Evolutionary conservation across 768 basidiomycete genomes (phyloP).

Genomic region (Amanita pseudoporphyria): DNA sequence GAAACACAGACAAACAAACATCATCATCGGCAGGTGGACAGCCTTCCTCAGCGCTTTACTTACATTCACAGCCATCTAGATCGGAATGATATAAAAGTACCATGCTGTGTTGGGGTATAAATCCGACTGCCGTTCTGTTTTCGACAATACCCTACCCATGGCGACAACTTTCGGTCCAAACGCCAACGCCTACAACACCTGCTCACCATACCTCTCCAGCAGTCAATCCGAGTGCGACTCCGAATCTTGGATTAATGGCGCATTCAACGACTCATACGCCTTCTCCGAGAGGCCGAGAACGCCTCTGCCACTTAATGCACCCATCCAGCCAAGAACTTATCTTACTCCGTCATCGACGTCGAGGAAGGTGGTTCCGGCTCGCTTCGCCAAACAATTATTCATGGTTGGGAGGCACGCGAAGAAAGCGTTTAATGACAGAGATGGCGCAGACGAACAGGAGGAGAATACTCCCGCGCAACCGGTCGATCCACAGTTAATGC

Average conservation of each 20-base stretch:
- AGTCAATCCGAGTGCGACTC: background rate
- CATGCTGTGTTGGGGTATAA: too few species aligned
- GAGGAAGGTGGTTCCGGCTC: slow-evolving; percentile 67
- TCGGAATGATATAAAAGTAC: too few species aligned
- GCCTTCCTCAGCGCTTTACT: too few species aligned
- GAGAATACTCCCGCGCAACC: slow-evolving; percentile 25
- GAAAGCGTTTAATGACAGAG: slow-evolving; percentile 29
- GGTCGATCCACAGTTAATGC: slow-evolving; percentile 37
- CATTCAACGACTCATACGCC: background rate
- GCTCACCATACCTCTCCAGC: background rate
- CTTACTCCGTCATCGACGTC: slow-evolving; percentile 65
- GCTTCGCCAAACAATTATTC: slow-evolving; percentile 30
- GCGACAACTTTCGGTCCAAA: background rate
- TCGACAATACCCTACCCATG: slow-evolving; percentile 13
- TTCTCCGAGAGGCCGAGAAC: background rate
- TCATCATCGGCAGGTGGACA: too few species aligned
- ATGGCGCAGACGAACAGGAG: slow-evolving; percentile 39
- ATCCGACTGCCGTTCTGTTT: too few species aligned
- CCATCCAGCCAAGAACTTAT: slow-evolving; percentile 74
- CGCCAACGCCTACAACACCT: background rate
- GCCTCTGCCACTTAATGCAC: slow-evolving; percentile 60
- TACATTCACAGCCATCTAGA: too few species aligned
- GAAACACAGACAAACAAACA: background rate
- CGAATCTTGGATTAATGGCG: background rate
- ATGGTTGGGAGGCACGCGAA: background rate